These are phyloP conservation scores for Salisapilia sapeloensis DNA, from an alignment of 352 stramenopile species.

Conservation along the genomic window DNA sequence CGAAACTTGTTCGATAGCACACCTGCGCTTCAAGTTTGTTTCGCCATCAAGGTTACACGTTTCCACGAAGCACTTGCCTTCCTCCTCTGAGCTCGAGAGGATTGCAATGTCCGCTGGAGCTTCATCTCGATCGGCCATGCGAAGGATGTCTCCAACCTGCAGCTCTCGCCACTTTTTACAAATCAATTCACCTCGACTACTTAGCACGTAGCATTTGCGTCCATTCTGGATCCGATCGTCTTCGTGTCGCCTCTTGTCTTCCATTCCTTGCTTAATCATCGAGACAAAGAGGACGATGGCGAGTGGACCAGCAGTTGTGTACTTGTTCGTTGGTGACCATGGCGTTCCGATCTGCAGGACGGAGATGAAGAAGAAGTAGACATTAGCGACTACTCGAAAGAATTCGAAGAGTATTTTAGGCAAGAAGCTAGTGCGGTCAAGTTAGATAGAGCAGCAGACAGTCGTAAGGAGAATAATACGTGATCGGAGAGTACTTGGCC, in stretches of 20 bases:
- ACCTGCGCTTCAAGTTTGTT: conserved; percentile 85
- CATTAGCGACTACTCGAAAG: conserved; percentile 88
- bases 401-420: conserved; percentile 89
- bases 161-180: conserved; percentile 59
- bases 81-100: conserved; percentile 48
- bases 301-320: conserved; percentile 54
- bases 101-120: conserved; percentile 52
- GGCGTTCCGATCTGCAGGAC: conserved; percentile 76
- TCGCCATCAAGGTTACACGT: conserved; percentile 89
- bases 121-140: conserved; percentile 31
- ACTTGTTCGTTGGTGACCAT: conserved; percentile 59
- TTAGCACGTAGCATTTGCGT: conserved; percentile 26
- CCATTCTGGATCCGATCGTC: conserved; percentile 48
- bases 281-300: conserved; percentile 57
- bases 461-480: not conserved
- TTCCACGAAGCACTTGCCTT: conserved; percentile 82
- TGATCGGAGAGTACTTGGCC: conserved; percentile 88
- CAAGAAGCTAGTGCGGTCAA: conserved; percentile 75
- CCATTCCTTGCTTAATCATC: conserved; percentile 60
- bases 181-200: conserved; percentile 14
- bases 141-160: conserved; percentile 47
- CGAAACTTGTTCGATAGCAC: conserved; percentile 28
- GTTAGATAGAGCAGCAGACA: no score
- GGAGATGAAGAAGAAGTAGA: conserved; percentile 91
- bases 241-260: conserved; percentile 64